A percentile compares a stretch with the other conserved stretches of the same genome.
phyloP scores from a whole-genome alignment of 768 basidiomycete genomes.

The Russula compacta region DNA sequence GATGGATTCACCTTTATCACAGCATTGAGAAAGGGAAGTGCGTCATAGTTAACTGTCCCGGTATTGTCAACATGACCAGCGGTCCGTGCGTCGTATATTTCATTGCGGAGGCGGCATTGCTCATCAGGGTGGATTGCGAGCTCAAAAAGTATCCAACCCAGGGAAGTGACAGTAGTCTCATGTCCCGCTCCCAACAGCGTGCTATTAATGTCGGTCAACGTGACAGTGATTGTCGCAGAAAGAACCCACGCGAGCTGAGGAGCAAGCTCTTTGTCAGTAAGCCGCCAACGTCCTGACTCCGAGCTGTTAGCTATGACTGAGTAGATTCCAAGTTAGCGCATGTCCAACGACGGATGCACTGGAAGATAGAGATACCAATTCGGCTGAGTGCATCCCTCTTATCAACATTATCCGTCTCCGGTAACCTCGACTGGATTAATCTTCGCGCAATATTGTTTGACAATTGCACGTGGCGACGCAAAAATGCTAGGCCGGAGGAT shows the following conservation, averaged over 20 bases:
- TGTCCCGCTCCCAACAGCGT: slow-evolving; percentile 13
- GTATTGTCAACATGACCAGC: not conserved
- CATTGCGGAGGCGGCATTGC: slow-evolving; percentile 14
- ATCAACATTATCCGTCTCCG: not conserved
- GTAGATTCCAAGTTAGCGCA: not conserved
- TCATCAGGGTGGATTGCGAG: slow-evolving; percentile 8
- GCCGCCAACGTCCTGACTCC: slow-evolving; percentile 5
- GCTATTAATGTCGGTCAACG: not conserved
- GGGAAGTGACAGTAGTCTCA: slow-evolving; percentile 10
- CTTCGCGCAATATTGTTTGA: slow-evolving; percentile 9
- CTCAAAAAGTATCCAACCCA: slow-evolving; percentile 15
- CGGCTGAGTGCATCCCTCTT: slow-evolving; percentile 11
- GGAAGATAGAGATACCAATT: not conserved
- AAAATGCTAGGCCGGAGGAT: slow-evolving; percentile 10
- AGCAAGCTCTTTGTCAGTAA: slow-evolving; percentile 7
- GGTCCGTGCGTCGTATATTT: slow-evolving; percentile 1
- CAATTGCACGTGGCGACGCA: slow-evolving; percentile 9
- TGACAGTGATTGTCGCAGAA: too few relatives aligned
- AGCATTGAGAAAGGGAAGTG: slow-evolving; percentile 11
- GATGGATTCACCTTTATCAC: slow-evolving; percentile 15
- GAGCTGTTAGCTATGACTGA: slow-evolving; percentile 10
- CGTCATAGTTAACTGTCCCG: not conserved
- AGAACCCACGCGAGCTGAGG: slow-evolving; percentile 10
- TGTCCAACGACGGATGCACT: not conserved
- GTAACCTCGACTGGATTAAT: slow-evolving; percentile 1